Conservation (phyloP, 371 early-diverging fungal species). For the Apophysomyces variabilis region DNA sequence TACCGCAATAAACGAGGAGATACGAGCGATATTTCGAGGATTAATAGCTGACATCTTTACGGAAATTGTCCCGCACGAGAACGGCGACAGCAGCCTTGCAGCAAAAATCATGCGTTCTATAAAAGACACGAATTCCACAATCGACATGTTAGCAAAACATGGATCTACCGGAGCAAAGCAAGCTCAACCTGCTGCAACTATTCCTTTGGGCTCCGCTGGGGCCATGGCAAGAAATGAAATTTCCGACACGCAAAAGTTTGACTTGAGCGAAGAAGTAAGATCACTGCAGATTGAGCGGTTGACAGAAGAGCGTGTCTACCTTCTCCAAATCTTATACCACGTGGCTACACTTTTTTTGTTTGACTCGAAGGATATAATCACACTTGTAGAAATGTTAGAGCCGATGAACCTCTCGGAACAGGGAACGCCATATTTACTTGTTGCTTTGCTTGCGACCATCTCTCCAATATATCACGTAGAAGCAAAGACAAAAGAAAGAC, state of each 20-base stretch:
- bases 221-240: neutral
- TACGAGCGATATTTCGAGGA: conserved; percentile 45
- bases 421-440: conserved; percentile 58
- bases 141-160: conserved; percentile 19
- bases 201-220: neutral
- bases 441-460: conserved; percentile 61
- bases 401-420: conserved; percentile 56
- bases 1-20: conserved; percentile 45
- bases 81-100: conserved; percentile 20
- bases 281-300: conserved; percentile 41
- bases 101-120: conserved; percentile 28
- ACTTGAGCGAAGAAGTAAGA: conserved; percentile 31
- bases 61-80: conserved; percentile 9
- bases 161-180: conserved; percentile 18
- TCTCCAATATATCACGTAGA: conserved; percentile 30
- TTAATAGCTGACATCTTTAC: conserved; percentile 30
- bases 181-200: neutral
- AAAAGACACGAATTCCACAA: conserved; percentile 30
- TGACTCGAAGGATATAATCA: conserved; percentile 52
- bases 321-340: conserved; percentile 62
- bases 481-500: conserved; percentile 22
- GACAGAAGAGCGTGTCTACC: conserved; percentile 59
- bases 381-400: conserved; percentile 61
- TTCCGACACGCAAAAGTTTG: neutral
- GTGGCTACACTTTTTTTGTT: conserved; percentile 56